Percentiles rank a stretch among this genome's conserved stretches.
Conservation (phyloP, 2,329 filamentous ascomycete genomes). For the Lomentospora prolificans region DNA sequence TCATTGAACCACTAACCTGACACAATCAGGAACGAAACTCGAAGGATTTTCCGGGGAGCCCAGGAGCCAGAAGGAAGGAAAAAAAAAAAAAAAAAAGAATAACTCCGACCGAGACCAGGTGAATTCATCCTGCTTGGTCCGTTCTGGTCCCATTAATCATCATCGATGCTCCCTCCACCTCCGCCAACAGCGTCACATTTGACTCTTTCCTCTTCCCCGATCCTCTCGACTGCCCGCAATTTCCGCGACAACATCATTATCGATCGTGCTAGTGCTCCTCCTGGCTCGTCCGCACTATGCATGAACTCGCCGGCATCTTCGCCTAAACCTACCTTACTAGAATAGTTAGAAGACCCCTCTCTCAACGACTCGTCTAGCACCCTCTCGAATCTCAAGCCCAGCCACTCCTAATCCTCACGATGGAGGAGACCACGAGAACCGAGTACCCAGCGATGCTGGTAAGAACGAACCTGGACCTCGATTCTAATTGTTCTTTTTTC, state of each 20-base stretch:
- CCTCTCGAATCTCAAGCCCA: conserved; percentile 4
- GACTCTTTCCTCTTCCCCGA: background rate
- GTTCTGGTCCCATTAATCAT: background rate
- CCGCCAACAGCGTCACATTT: background rate
- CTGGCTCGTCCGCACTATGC: background rate
- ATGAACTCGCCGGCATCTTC: conserved; percentile 1
- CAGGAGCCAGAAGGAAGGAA: background rate
- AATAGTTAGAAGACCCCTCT: background rate
- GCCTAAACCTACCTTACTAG: background rate
- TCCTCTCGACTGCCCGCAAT: background rate
- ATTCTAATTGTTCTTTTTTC: background rate
- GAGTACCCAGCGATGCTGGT: conserved; percentile 96
- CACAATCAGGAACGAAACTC: background rate
- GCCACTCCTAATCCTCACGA: conserved; percentile 35
- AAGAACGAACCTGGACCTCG: conserved; percentile 26
- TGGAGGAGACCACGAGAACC: conserved; percentile 71
- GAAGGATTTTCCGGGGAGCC: background rate
- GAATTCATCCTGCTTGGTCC: background rate
- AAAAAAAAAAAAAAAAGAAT: background rate
- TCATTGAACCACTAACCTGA: background rate
- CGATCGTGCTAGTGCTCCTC: background rate
- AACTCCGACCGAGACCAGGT: background rate
- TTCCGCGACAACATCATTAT: background rate
- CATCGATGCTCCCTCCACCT: background rate
- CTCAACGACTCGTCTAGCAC: conserved; percentile 6